These are phyloP conservation scores for Diaporthe citriasiana DNA, from an alignment of 2,329 filamentous ascomycete genomes.

Conservation along the genomic window DNA sequence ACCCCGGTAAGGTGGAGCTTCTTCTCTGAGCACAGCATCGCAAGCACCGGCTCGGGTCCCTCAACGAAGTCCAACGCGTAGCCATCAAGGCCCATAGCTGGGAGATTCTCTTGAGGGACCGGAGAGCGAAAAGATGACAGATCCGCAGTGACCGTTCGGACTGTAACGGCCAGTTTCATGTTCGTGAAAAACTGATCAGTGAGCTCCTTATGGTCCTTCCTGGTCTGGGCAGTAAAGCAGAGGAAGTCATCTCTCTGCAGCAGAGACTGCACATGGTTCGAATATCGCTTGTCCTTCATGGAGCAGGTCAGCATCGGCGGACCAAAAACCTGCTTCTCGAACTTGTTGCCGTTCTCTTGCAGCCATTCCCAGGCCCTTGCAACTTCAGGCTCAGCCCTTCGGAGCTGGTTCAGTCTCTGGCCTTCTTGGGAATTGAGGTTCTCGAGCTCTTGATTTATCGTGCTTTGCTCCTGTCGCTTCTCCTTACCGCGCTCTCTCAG, in stretches of 20 bases:
- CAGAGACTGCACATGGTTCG: slow-evolving; percentile 67
- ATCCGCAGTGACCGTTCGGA: slow-evolving; percentile 72
- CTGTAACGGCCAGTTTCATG: slow-evolving; percentile 78
- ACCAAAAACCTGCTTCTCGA: slow-evolving; percentile 83
- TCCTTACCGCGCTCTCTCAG: slow-evolving; percentile 58
- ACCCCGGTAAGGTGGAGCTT: slow-evolving; percentile 79
- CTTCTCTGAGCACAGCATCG: slow-evolving; percentile 86
- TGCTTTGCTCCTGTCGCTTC: slow-evolving; percentile 55
- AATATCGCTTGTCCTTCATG: slow-evolving; percentile 79
- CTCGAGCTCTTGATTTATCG: slow-evolving; percentile 64
- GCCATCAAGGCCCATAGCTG: slow-evolving; percentile 77
- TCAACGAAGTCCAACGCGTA: slow-evolving; percentile 84
- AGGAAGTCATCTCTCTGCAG: slow-evolving; percentile 66
- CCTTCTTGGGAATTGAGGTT: slow-evolving; percentile 81
- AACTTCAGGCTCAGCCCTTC: slow-evolving; percentile 72
- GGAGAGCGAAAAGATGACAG: slow-evolving; percentile 69
- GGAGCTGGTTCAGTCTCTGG: slow-evolving; percentile 78
- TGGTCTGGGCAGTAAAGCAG: slow-evolving; percentile 84
- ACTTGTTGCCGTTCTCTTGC: slow-evolving; percentile 75
- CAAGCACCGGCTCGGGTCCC: slow-evolving; percentile 86
- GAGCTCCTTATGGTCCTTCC: slow-evolving; percentile 80
- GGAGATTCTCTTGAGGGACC: slow-evolving; percentile 68
- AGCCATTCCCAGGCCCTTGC: slow-evolving; percentile 86
- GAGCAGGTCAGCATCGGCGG: slow-evolving; percentile 86
- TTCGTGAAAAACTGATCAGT: slow-evolving; percentile 73